Evolutionary conservation across 2,329 filamentous ascomycete genomes (phyloP).

Genomic region (Xylariaceae sp.): DNA sequence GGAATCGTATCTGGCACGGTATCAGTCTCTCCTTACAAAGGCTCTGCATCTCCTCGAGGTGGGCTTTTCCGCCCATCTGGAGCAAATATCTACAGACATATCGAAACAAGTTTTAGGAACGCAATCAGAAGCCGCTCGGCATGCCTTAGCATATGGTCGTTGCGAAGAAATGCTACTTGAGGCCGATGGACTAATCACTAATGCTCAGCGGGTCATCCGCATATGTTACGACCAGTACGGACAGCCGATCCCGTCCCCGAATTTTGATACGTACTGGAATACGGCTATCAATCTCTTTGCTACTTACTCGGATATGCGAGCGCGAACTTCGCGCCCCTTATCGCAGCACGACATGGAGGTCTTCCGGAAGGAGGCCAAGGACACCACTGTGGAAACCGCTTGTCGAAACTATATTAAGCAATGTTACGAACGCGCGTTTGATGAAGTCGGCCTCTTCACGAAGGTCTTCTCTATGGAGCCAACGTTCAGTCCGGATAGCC

Average conservation of each 20-base stretch:
- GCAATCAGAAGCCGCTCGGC: conserved; percentile 54
- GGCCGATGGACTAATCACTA: conserved; percentile 51
- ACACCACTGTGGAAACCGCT: conserved; percentile 47
- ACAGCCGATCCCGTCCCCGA: conserved; percentile 39
- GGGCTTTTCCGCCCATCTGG: conserved; percentile 48
- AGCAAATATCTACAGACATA: conserved; percentile 51
- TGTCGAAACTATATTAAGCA: conserved; percentile 56
- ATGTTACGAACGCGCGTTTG: conserved; percentile 52
- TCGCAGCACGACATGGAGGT: conserved; percentile 50
- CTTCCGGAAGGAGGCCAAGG: conserved; percentile 49
- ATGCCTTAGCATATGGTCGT: conserved; percentile 55
- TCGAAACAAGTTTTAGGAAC: conserved; percentile 49
- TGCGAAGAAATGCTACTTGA: conserved; percentile 55
- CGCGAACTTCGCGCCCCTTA: conserved; percentile 48
- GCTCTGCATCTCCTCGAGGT: conserved; percentile 58
- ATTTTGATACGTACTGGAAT: conserved; percentile 48
- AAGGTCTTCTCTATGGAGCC: conserved; percentile 54
- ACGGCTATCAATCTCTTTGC: conserved; percentile 51
- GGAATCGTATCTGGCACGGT: conserved; percentile 80
- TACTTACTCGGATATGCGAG: conserved; percentile 48
- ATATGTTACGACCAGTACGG: conserved; percentile 50
- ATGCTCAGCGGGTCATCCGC: conserved; percentile 48
- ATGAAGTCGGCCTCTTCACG: conserved; percentile 49
- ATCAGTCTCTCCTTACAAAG: conserved; percentile 71
- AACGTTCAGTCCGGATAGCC: conserved; percentile 44